Evolutionary conservation across 2,329 filamentous ascomycete genomes (phyloP), one percentile per base, ranked within the genome.

Genomic region (Aureobasidium subglaciale): DNA sequence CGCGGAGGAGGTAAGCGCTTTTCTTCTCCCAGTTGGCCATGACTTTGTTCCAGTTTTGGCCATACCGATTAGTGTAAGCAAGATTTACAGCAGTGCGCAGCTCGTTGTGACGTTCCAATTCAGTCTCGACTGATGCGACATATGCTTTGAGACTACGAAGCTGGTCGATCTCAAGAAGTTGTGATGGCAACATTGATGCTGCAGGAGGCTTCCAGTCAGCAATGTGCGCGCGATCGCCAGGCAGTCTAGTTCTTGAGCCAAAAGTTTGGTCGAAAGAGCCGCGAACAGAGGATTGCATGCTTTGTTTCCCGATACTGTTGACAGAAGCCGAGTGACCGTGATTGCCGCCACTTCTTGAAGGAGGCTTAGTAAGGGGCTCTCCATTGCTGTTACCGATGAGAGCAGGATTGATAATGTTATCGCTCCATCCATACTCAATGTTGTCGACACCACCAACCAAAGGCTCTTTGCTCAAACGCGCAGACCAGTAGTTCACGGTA

Each of bases 1-100:
- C 93, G 32, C 88, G 80, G 11, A 97, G 78, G 37, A 99, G 75
- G 68, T 97, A 96, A 27, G 88, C 86, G 56, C 89, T 95, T 75
- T 97, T 97, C 66, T 87, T 85, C 75, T 99, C 91, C 92, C 93
- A 99, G 71, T 99, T 99, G 18, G 85, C 80, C 87, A 97, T 92
- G 15, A 92, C 90, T 71, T 87, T 91, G 59, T 76, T 77, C 15
- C 85, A 82, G 65, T 97, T 97, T 34, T 83, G 79, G 59, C 92
- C 87, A 27, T 90, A 83, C 3, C 90, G 87, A 13, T 89, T 90
- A 68, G 95, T 97, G 79, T 82, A 59, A 20, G 93, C 90, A 55
- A 96, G 79, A 55, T 91, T 79, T 86, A 97, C 93, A 2, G 90
- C 85, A 56, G 84, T 84, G 62, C 93, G 85, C 61, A 97, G 77